These are phyloP conservation scores for Candida glucosophila DNA, from an alignment of 1,139 yeast species.

Conservation along the genomic window DNA sequence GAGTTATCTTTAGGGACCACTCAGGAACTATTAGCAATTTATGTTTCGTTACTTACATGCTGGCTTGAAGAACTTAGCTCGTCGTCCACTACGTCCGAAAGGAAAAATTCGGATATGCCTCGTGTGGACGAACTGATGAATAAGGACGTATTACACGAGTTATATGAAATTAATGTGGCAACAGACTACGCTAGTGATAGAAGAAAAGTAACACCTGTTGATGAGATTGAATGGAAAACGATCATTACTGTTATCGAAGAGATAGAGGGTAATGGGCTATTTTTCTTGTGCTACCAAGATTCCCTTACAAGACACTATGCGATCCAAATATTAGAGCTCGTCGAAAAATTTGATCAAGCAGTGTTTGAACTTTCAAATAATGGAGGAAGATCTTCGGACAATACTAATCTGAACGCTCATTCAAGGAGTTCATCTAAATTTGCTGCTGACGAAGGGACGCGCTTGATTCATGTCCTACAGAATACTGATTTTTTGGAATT, in stretches of 20 bases:
- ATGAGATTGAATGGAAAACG: constrained; percentile 69
- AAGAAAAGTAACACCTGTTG: constrained; percentile 33
- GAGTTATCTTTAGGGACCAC: no score
- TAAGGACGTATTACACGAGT: constrained; percentile 34
- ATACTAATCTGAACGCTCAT: constrained; percentile 19
- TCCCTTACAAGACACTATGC: constrained; percentile 67
- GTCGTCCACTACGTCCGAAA: constrained; percentile 12
- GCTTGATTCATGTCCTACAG: constrained; percentile 74
- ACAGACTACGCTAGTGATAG: constrained; percentile 14
- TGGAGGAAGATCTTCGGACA: not conserved
- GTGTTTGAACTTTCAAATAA: constrained; percentile 44
- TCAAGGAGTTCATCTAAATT: constrained; percentile 59
- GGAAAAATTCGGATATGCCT: constrained; percentile 19
- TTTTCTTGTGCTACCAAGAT: constrained; percentile 86
- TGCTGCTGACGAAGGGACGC: constrained; percentile 71
- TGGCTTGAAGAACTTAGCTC: constrained; percentile 65
- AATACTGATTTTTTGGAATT: constrained; percentile 60
- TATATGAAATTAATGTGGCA: constrained; percentile 34
- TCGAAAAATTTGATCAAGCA: constrained; percentile 79
- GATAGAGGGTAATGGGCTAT: constrained; percentile 91
- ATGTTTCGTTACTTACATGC: constrained; percentile 67
- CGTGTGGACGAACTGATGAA: constrained; percentile 34
- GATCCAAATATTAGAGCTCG: constrained; percentile 61
- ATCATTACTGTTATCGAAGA: constrained; percentile 83
- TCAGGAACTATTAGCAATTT: constrained; percentile 48